Evolutionary conservation across 345 rosid species (phyloP).

Genomic region (Punica granatum): DNA sequence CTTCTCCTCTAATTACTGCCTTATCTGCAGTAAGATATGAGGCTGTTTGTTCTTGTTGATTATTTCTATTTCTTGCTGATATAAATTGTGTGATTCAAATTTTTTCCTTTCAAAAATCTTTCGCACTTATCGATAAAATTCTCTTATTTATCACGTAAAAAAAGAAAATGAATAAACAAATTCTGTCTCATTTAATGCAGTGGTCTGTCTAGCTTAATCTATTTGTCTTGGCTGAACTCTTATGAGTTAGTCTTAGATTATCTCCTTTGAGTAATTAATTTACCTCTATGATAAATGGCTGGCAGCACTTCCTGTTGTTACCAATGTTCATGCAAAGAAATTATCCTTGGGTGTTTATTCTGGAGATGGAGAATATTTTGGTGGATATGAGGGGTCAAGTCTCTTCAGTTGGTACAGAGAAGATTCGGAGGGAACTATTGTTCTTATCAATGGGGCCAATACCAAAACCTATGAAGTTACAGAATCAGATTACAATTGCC

Average conservation of each 20-base stretch:
- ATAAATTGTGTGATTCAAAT: background rate
- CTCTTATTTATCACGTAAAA: background rate
- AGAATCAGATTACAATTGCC: conserved; percentile 76
- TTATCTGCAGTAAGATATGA: background rate
- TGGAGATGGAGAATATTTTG: conserved; percentile 93
- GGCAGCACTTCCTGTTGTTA: conserved; percentile 76
- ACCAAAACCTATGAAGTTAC: conserved; percentile 68
- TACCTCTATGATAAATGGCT: conserved; percentile 11
- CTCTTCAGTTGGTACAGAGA: conserved; percentile 95
- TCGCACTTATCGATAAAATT: background rate
- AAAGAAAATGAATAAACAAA: background rate
- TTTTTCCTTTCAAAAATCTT: background rate
- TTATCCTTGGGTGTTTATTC: conserved; percentile 50
- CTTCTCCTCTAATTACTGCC: background rate
- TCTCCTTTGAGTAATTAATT: conserved; percentile 12
- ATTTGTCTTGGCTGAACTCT: conserved; percentile 1
- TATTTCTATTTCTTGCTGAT: too few species aligned
- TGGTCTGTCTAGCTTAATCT: background rate
- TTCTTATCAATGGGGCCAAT: conserved; percentile 64
- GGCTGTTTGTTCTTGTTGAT: too few species aligned
- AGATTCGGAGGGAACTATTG: conserved; percentile 55
- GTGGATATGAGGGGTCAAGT: conserved; percentile 87
- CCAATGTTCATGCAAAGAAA: conserved; percentile 57
- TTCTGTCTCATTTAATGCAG: background rate
- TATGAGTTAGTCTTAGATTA: background rate